These are phyloP conservation scores for Daphne laureola DNA, from an alignment of 441 rosid species.

Conservation along the genomic window DNA sequence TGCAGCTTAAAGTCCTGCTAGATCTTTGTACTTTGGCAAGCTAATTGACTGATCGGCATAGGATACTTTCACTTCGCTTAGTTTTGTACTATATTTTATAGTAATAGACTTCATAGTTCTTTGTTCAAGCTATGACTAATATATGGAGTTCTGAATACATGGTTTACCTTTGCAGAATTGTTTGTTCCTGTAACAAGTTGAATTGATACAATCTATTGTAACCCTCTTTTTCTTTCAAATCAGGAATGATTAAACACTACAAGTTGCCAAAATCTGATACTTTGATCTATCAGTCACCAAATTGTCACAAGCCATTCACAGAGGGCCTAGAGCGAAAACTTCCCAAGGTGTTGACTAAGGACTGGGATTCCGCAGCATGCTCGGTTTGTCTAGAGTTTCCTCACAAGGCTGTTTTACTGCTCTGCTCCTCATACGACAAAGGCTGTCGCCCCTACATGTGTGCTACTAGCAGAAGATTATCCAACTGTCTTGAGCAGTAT, in stretches of 20 bases:
- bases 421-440: conserved; percentile 55
- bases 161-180: background rate
- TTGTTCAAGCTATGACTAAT: background rate
- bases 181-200: background rate
- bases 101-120: no score
- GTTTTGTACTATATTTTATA: no score
- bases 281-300: conserved; percentile 14
- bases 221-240: background rate
- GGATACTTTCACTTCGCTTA: no score
- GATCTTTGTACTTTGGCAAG: no score
- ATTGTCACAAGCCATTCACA: conserved; percentile 22
- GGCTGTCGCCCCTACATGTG: conserved; percentile 74
- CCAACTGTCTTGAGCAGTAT: conserved; percentile 63
- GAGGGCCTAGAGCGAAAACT: conserved; percentile 22
- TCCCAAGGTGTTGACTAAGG: conserved; percentile 32
- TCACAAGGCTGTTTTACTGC: conserved; percentile 60
- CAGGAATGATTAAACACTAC: conserved; percentile 56
- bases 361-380: conserved; percentile 44
- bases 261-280: conserved; percentile 27
- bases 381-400: conserved; percentile 64
- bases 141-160: background rate
- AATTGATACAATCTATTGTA: conserved; percentile 8
- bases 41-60: no score
- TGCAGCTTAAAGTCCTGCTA: no score
- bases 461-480: conserved; percentile 54